These are phyloP conservation scores for Heliosperma pusillum DNA, from an alignment of 148 eudicot genomes.

Conservation along the genomic window DNA sequence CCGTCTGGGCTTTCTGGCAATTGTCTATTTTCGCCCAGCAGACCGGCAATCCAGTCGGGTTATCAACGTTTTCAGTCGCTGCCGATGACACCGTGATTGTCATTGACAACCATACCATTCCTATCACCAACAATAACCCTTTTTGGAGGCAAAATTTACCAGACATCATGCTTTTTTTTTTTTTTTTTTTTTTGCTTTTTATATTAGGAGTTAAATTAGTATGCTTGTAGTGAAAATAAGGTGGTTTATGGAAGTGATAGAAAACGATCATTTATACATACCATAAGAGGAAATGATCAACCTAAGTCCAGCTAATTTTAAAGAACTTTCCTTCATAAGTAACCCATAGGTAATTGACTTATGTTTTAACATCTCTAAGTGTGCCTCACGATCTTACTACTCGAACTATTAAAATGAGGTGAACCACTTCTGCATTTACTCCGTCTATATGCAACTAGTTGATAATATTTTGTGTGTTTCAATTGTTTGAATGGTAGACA, in stretches of 20 bases:
- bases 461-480: too few relatives aligned
- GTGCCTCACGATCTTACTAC: conserved; percentile 5
- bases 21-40: conserved; percentile 5
- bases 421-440: background rate
- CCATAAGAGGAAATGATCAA: background rate
- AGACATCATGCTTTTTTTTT: too few relatives aligned
- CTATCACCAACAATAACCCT: background rate
- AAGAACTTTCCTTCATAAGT: background rate
- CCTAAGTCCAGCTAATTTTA: background rate
- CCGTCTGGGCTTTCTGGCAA: background rate
- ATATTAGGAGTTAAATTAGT: background rate
- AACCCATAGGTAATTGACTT: background rate
- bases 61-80: background rate
- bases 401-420: background rate
- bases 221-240: background rate
- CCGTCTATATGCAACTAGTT: too few relatives aligned
- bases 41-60: background rate
- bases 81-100: background rate
- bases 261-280: background rate
- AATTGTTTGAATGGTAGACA: too few relatives aligned
- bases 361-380: background rate
- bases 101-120: conserved; percentile 10
- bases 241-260: background rate
- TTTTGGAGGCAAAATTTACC: background rate
- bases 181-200: background rate